Conservation (phyloP, 2,329 filamentous ascomycete genomes). For the Periconia sp. region DNA sequence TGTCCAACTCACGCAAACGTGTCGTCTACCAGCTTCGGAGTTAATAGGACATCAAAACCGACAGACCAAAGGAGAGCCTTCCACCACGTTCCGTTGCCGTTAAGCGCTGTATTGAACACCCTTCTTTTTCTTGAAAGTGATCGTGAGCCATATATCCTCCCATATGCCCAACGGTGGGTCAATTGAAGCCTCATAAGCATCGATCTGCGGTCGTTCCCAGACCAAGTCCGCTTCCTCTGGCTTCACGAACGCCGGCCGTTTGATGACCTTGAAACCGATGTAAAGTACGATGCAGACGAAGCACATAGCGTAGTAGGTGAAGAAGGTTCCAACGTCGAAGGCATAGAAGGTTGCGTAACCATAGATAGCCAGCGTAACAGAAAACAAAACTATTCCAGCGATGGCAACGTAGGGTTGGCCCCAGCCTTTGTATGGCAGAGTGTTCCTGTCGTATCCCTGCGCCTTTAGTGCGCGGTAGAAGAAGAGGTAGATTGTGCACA, state of each 20-base stretch:
- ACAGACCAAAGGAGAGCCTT: too few species aligned
- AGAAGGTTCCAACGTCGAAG: constrained; percentile 47
- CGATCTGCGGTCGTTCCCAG: constrained; percentile 50
- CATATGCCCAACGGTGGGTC: constrained; percentile 18
- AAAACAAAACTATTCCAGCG: constrained; percentile 11
- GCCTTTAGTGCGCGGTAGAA: constrained; percentile 15
- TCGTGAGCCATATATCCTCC: constrained; percentile 14
- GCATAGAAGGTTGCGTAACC: constrained; percentile 16
- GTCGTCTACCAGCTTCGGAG: too few species aligned
- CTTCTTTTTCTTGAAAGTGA: constrained; percentile 13
- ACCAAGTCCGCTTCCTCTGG: constrained; percentile 48
- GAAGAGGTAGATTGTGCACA: constrained; percentile 15
- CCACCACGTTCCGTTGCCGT: too few species aligned
- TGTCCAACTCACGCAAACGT: too few species aligned
- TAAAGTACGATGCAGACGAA: constrained; percentile 39
- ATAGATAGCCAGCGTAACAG: constrained; percentile 8
- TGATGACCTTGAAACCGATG: constrained; percentile 65
- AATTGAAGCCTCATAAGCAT: constrained; percentile 35
- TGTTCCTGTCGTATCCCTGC: constrained; percentile 10
- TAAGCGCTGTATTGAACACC: neutral
- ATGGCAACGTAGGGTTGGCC: constrained; percentile 15
- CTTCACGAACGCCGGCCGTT: constrained; percentile 60
- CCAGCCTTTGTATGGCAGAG: constrained; percentile 16
- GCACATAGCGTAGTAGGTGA: constrained; percentile 46
- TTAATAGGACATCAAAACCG: too few species aligned